These are phyloP conservation scores for Candolleomyces aberdarensis DNA, from an alignment of 768 basidiomycete species.

Conservation along the genomic window DNA sequence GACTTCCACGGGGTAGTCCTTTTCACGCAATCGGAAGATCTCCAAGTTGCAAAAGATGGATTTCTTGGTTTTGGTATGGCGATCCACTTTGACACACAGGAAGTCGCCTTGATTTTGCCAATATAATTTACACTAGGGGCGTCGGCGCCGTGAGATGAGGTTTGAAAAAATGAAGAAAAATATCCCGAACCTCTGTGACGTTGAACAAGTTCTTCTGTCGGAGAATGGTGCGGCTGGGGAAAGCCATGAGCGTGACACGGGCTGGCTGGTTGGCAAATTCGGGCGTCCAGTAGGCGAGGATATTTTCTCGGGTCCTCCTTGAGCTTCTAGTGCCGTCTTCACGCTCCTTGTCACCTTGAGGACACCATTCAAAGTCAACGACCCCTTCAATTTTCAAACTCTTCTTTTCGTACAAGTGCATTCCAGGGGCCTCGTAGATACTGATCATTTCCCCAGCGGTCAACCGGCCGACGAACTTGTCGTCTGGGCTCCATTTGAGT, in stretches of 20 bases:
- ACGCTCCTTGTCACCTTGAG: constrained; percentile 83
- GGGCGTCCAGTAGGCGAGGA: constrained; percentile 97
- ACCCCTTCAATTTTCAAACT: constrained; percentile 97
- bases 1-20: constrained; percentile 96
- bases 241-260: constrained; percentile 86
- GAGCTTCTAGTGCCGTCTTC: constrained; percentile 51
- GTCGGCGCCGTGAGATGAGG: not conserved
- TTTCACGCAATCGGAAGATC: constrained; percentile 96
- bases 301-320: constrained; percentile 81
- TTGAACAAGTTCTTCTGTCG: constrained; percentile 98
- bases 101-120: constrained; percentile 99
- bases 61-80: constrained; percentile 98
- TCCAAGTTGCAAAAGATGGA: constrained; percentile 98
- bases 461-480: constrained; percentile 88
- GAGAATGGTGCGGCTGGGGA: constrained; percentile 80
- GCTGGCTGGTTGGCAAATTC: constrained; percentile 97
- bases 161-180: not conserved
- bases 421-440: constrained; percentile 91
- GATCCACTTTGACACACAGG: constrained; percentile 98
- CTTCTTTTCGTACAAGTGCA: constrained; percentile 95
- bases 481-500: constrained; percentile 96
- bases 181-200: constrained; percentile 80
- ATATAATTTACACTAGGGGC: constrained; percentile 86
- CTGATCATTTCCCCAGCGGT: constrained; percentile 93
- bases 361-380: constrained; percentile 98